Base-by-base conservation (phyloP, 2,329 filamentous ascomycete genomes). In the Cryphonectria radicalis region DNA sequence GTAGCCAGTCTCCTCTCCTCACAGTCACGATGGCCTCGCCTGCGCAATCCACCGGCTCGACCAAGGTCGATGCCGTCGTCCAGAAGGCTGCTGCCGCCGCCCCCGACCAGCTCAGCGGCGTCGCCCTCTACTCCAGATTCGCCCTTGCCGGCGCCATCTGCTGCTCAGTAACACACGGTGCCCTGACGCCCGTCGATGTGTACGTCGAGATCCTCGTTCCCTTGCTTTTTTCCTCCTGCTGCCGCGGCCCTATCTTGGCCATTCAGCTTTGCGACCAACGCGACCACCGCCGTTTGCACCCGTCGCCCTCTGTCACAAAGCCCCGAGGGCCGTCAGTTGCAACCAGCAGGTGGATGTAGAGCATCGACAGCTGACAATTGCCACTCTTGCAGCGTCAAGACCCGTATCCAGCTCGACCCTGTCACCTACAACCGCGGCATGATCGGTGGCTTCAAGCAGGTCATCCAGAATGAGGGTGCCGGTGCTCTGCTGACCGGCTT, bases 101-200 rank as follows among this genome's bases (percentile, higher is more conserved):
- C 74, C 81, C 82, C 71, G 74, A 79, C 74, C 81, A 84, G 81
- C 82, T 83, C 74, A 81, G 80, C 75, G 86, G 85, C 76, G 5
- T 94, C 77, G 86, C 83, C 73, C 93, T 99, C 79, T 98, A 98
- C 91, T 93, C 93, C 79, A 91, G 94, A 85, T 98, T 98, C 87
- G 95, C 96, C 85, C 92, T 99, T 80, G 95, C 96, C 79, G 96
- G 96, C 86, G 96, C 96, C 79, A 87, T 98, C 88, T 98, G 96
- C 91, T 99, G 96, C 86, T 96, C 95, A 79, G 87, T 98, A 86
- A 99, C 96, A 81, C 96, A 99, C 90, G 96, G 95, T 84, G 92
- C 89, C 81, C 91, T 98, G 79, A 99, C 96, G 78, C 96, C 96
- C 81, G 94, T 99, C 84, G 96, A 99, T 93, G 96, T 99, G 95